phyloP scores from a whole-genome alignment of 176 grass and related monocot genomes.

The Oryza punctata region DNA sequence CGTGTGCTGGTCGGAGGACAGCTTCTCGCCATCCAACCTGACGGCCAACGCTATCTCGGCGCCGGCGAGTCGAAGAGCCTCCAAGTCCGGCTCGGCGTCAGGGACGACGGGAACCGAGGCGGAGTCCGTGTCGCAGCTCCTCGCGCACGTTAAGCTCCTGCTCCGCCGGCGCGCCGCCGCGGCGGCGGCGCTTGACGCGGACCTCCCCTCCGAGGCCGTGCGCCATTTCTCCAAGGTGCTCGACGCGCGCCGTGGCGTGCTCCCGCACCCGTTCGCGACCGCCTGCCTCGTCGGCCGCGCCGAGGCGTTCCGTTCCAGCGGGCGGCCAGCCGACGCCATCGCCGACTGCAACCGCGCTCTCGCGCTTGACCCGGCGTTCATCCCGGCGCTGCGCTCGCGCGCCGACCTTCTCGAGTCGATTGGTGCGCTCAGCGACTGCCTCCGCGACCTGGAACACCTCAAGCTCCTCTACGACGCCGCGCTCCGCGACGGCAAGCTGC shows the following conservation, averaged over 20 bases:
- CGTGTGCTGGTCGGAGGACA: conserved; percentile 78
- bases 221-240: conserved; percentile 89
- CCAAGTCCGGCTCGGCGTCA: conserved; percentile 22
- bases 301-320: conserved; percentile 56
- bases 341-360: conserved; percentile 93
- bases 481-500: conserved; percentile 81
- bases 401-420: conserved; percentile 70
- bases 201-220: conserved; percentile 63
- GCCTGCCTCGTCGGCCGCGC: conserved; percentile 82
- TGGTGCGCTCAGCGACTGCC: conserved; percentile 57
- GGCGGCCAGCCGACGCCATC: conserved; percentile 66
- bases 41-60: not conserved
- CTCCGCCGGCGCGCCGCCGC: conserved; percentile 78
- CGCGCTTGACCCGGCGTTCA: conserved; percentile 77
- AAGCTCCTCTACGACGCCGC: conserved; percentile 92
- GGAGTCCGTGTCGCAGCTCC: conserved; percentile 67
- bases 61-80: not conserved
- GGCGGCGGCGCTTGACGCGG: conserved; percentile 67
- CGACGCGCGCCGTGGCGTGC: conserved; percentile 70
- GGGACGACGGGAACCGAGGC: conserved; percentile 27
- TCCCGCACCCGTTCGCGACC: conserved; percentile 77
- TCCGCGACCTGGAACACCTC: conserved; percentile 91
- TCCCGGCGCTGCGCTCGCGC: conserved; percentile 85
- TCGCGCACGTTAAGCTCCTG: conserved; percentile 77
- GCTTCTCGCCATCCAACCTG: conserved; percentile 48